Base-by-base conservation (phyloP, 331 rosid species). In the Cydonia oblonga region DNA sequence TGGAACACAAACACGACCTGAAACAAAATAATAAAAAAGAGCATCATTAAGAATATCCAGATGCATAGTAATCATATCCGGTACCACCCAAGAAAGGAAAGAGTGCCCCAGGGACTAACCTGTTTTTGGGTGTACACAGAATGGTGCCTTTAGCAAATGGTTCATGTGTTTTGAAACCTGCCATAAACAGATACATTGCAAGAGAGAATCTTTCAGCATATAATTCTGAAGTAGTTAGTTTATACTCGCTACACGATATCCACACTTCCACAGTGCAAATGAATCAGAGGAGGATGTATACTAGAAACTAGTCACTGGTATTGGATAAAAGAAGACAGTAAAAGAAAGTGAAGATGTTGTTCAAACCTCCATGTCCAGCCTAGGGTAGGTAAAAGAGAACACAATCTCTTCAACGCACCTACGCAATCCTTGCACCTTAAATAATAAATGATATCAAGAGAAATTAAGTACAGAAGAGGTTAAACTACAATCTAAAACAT, bases 331-430 rank as follows among this genome's bases (percentile, higher is more conserved):
- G 15, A 35, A 30, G 54, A 20, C 35, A 76, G 66, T 24, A 71
- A 35, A 74, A 52, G 63, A 42, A 9, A 44, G 62, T 22, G 35
- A 30, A 20, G 68, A 20, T 51, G 56, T 66, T 49, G 54, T 66
- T 74, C 85, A 66, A 91, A 91, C 98, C 98, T 89, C 97, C 96
- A 86, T 88, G 73, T 93, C 97, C 22, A 91, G 97, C 82, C 98
- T 81, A 40, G 97, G 98, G 73, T 88, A 93, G 74, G 97, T 88
- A 84, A 73, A 88, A 72, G 80, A 87, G 83, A 93, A 93, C 69
- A 91, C 96, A 63, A 91, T 89, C 85, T 93, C 98, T 80, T 91
- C 96, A 53, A 93, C 85, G 2, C 90, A 87, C 71, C 87, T 83
- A 15, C 90, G 89, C 79, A 85, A 71, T 46, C 90, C 97, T 74